Evolutionary conservation across 306 rosid species (phyloP).

Genomic region (Hippophae tibetana): DNA sequence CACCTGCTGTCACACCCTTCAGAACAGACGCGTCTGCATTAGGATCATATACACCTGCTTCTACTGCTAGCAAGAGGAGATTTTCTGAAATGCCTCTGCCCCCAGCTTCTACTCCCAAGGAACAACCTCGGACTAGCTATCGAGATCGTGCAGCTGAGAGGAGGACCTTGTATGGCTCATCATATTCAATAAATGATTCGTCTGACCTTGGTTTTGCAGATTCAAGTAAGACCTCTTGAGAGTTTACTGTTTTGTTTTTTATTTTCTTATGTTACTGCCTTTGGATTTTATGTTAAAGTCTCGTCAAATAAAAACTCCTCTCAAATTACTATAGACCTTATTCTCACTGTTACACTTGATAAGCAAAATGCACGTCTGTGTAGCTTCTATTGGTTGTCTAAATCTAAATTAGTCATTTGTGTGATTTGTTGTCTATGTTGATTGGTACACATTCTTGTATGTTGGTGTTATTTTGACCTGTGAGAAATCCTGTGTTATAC

Average conservation of each 20-base stretch:
- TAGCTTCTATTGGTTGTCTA: background rate
- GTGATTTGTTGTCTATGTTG: slow-evolving; percentile 12
- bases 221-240: slow-evolving; percentile 59
- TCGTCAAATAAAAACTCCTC: background rate
- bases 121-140: slow-evolving; percentile 61
- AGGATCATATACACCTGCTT: slow-evolving; percentile 56
- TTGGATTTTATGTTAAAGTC: slow-evolving; percentile 3
- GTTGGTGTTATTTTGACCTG: slow-evolving; percentile 28
- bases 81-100: slow-evolving; percentile 80
- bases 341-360: background rate
- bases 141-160: slow-evolving; percentile 99
- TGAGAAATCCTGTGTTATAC: slow-evolving; percentile 41
- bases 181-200: slow-evolving; percentile 42
- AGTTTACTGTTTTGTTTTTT: background rate
- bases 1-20: slow-evolving; percentile 49
- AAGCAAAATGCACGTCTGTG: background rate
- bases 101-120: slow-evolving; percentile 56
- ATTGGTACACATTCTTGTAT: slow-evolving; percentile 14
- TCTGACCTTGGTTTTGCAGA: slow-evolving; percentile 55
- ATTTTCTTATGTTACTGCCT: slow-evolving; percentile 3
- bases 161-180: slow-evolving; percentile 85
- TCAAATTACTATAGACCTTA: background rate
- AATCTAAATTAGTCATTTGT: slow-evolving; percentile 2
- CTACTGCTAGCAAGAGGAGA: slow-evolving; percentile 65
- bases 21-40: slow-evolving; percentile 83